These are phyloP conservation scores for Hemisphaericaspora xylofermentans DNA, from an alignment of 1,139 yeast genomes.

Conservation along the genomic window DNA sequence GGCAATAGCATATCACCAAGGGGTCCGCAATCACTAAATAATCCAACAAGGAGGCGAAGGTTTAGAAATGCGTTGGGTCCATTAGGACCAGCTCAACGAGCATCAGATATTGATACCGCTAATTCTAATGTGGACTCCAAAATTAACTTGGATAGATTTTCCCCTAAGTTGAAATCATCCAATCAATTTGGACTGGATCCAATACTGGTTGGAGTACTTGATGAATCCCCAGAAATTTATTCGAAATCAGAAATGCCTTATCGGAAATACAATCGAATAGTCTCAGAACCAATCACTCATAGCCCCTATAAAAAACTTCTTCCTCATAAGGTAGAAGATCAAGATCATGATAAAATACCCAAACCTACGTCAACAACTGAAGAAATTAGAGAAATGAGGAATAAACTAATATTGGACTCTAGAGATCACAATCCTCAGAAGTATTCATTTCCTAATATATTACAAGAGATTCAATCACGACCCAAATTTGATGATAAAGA, in stretches of 20 bases:
- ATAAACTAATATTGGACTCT: neutral
- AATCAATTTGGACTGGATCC: conserved; percentile 1
- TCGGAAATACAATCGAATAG: neutral
- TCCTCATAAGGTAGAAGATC: neutral
- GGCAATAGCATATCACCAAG: neutral
- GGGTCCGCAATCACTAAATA: conserved; percentile 12
- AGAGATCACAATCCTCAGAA: conserved; percentile 1
- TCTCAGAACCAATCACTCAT: neutral
- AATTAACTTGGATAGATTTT: conserved; percentile 12
- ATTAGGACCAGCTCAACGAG: conserved; percentile 44
- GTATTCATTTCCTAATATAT: conserved; percentile 9
- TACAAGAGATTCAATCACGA: conserved; percentile 1
- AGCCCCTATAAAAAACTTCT: neutral
- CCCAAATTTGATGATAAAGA: conserved; percentile 4
- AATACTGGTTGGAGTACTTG: neutral
- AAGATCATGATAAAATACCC: too few species aligned
- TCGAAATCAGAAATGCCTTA: neutral
- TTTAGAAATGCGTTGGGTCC: conserved; percentile 40
- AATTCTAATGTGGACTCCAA: neutral
- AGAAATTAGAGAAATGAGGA: neutral
- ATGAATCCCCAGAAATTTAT: neutral
- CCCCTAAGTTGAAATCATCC: conserved; percentile 14
- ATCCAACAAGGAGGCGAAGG: conserved; percentile 29
- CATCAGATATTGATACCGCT: conserved; percentile 17
- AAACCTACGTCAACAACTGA: too few species aligned